A percentile compares a stretch with the other conserved stretches of the same genome.
Evolutionary conservation across 164 flowering plant genomes (phyloP).

Genomic region (Chimonanthus praecox): DNA sequence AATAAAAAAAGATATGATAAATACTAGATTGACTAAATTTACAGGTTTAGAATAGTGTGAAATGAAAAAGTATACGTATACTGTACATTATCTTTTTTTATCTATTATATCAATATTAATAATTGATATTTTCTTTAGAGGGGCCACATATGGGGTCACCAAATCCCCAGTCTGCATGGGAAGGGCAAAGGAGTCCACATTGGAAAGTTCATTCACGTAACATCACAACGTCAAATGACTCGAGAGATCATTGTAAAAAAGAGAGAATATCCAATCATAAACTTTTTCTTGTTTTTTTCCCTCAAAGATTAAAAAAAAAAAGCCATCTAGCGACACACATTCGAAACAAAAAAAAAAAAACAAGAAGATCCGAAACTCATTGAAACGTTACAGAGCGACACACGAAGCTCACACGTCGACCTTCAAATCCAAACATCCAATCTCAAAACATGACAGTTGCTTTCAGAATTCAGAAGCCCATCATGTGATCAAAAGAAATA

Average conservation of each 20-base stretch:
- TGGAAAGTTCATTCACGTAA: not conserved
- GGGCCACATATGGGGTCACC: too few species aligned
- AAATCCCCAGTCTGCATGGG: too few species aligned
- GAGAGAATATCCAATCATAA: not conserved
- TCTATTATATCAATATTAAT: too few species aligned
- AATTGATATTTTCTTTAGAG: too few species aligned
- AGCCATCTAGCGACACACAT: not conserved
- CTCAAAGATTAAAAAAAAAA: too few species aligned
- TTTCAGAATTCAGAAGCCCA: not conserved
- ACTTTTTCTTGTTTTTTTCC: too few species aligned
- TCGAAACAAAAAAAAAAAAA: not conserved
- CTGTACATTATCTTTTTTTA: too few species aligned
- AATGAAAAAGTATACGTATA: too few species aligned
- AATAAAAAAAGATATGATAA: too few species aligned
- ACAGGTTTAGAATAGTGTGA: too few species aligned
- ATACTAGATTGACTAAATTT: too few species aligned
- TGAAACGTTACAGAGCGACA: constrained; percentile 6
- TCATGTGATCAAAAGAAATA: constrained; percentile 18
- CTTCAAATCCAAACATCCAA: constrained; percentile 3
- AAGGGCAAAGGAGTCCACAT: not conserved
- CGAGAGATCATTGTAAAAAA: not conserved
- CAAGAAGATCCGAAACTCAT: not conserved
- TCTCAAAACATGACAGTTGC: not conserved
- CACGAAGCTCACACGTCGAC: not conserved
- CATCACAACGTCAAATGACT: not conserved